These are phyloP conservation scores for Xylaria sp. DNA, from an alignment of 2,329 filamentous ascomycete genomes.

Conservation along the genomic window DNA sequence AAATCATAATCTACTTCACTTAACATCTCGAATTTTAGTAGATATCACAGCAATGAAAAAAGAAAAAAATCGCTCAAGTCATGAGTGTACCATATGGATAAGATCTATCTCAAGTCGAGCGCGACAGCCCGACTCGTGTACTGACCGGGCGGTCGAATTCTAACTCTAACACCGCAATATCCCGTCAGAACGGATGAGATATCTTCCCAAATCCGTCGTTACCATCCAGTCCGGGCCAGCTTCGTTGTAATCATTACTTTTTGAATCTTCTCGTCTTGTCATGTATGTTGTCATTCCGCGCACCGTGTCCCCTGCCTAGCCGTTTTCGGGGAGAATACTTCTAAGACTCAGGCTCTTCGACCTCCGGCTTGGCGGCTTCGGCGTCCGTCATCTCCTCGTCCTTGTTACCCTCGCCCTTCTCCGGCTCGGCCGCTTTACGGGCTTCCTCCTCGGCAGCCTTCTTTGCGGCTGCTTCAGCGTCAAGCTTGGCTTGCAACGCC, in stretches of 20 bases:
- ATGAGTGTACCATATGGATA: conserved; percentile 32
- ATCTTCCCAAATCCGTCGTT: conserved; percentile 19
- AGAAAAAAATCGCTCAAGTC: neutral
- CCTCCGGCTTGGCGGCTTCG: conserved; percentile 62
- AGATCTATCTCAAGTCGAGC: conserved; percentile 36
- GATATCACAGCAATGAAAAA: neutral
- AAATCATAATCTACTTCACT: neutral
- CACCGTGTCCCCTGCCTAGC: neutral
- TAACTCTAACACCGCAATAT: conserved; percentile 36
- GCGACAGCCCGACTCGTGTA: conserved; percentile 27
- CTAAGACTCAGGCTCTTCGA: conserved; percentile 55
- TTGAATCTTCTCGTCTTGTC: conserved; percentile 11
- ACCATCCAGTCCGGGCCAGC: conserved; percentile 26
- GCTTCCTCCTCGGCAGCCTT: conserved; percentile 63
- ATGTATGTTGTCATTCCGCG: neutral
- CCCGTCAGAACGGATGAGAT: conserved; percentile 15
- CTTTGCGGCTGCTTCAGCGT: conserved; percentile 81
- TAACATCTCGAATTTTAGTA: neutral
- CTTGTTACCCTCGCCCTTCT: conserved; percentile 60
- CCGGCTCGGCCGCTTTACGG: conserved; percentile 57
- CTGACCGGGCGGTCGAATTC: conserved; percentile 30
- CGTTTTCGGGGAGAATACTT: neutral
- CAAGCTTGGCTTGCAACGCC: conserved; percentile 77
- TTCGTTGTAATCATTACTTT: conserved; percentile 34
- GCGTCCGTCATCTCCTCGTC: conserved; percentile 74